Base-by-base conservation (phyloP, 1,284 basidiomycete genomes). In the Ustilago xerochloae region DNA sequence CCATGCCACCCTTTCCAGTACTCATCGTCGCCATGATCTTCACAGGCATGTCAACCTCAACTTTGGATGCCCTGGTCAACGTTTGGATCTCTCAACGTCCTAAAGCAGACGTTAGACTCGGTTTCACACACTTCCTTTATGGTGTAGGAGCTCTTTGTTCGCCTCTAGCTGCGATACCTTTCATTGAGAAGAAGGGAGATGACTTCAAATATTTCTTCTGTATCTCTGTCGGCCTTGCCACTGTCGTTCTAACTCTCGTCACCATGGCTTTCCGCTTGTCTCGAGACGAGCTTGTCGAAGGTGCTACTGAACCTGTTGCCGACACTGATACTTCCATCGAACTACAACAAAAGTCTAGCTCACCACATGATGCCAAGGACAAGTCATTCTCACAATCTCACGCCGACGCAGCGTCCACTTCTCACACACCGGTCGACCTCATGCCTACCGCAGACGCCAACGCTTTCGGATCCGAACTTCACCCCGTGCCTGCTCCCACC, bases 81-180 rank as follows among this genome's bases (percentile, higher is more conserved):
- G 60, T 67, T 0, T 79, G 63, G 63, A 71, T 77, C 43, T 50
- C 60, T 16, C 55, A 59, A 24, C 49, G 77, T 16, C 77, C 77
- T 2, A 55, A 59, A 9, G 51, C 71, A n/a, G 36, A 66, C 26
- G 60, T 79, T 4, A 54, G 75, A 15, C 41, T 79, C n/a, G 72
- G 72, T 2, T 41, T 72, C 28, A 28, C 63, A 13, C 72, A 77
- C n/a, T 77, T 74, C 24, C 29, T 71, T n/a, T 79, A 79, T 35
- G 77, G 77, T 3, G 22, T 77, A 8, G 77, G 77, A 13, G 77
- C 77, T 4, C 39, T 79, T n/a, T 57, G 57, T 26, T 63, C 68
- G 4, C 77, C 77, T 10, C 45, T 79, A 29, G 77, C 77, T 3
- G 75, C 75, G 2, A 67, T 69, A 3, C 72, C 67, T 8, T 75